Evolutionary conservation across 148 eudicot species (phyloP), one percentile per base, ranked within the genome.

Genomic region (Nyssa sinensis): DNA sequence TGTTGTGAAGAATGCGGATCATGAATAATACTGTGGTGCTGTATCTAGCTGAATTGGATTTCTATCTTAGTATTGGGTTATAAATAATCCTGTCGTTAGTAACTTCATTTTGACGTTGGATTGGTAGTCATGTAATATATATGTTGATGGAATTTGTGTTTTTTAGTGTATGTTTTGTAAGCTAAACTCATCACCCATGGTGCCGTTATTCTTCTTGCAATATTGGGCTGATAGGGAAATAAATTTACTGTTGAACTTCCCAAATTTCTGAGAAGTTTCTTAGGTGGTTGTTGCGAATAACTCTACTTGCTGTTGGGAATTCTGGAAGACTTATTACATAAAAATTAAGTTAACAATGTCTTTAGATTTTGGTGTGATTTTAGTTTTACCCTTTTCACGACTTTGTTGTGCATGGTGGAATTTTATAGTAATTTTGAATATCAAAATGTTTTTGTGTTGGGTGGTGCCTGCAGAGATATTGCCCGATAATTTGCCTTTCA

Each of bases 1-100:
- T 3, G 99, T 95, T 11, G 99, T 95, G 74, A 90, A 90, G 87
- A 77, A 58, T 17, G 10, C 23, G 21, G 31, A 72, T n/a, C 81
- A 65, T 53, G 70, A 70, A 23, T 77, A 51, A 70, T 32, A 29
- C 5, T 60, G 19, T 44, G 66, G 47, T 3, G 31, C 55, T 28
- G 31, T 23, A 33, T 11, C 44, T 23, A n/a, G 24, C n/a, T 21
- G 24, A 55, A 16, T 3, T 32, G 63, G 73, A 31, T 23, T 70
- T 32, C 30, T 70, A 9, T 69, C 33, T 19, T 29, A 8, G n/a
- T n/a, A n/a, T n/a, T n/a, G n/a, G n/a, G n/a, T n/a, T 71, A 58
- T 25, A 11, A 14, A 7, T 71, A 35, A 37, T 34, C 31, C 16
- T 23, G 4, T 16, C 33, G 5, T 24, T 23, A 6, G 30, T 58